Conservation (phyloP, 257 asterid species). For the Striga asiatica region DNA sequence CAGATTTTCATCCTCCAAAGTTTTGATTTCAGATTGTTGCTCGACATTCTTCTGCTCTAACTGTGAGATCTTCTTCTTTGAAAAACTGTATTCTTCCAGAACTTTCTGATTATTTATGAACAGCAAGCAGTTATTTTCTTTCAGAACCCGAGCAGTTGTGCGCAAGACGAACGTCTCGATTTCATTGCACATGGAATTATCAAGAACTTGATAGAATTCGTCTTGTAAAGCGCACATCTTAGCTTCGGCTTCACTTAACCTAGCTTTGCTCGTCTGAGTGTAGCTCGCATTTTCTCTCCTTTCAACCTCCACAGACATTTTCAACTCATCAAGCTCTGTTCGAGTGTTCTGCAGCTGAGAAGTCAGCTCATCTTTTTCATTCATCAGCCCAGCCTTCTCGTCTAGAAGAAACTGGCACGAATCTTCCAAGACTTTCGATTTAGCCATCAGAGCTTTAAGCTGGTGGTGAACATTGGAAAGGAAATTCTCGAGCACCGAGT, state of each 20-base stretch:
- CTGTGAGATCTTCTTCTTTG: constrained; percentile 31
- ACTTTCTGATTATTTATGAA: constrained; percentile 35
- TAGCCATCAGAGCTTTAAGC: constrained; percentile 51
- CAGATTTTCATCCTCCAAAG: constrained; percentile 60
- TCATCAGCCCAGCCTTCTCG: constrained; percentile 55
- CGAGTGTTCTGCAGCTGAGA: constrained; percentile 45
- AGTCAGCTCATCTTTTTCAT: constrained; percentile 48
- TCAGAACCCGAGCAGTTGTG: constrained; percentile 40
- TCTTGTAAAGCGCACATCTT: constrained; percentile 45
- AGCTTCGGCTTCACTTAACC: too few species aligned
- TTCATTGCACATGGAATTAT: constrained; percentile 44
- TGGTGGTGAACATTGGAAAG: constrained; percentile 55
- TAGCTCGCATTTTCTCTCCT: constrained; percentile 39
- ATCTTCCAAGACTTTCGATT: constrained; percentile 59
- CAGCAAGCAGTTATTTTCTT: constrained; percentile 38
- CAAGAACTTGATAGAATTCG: constrained; percentile 47
- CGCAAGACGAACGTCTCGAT: constrained; percentile 51
- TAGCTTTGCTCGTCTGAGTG: constrained; percentile 31
- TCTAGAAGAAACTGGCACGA: constrained; percentile 57
- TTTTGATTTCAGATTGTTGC: constrained; percentile 40
- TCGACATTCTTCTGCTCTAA: constrained; percentile 37
- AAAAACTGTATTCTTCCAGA: constrained; percentile 30
- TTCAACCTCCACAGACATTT: constrained; percentile 51
- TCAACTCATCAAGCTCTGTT: constrained; percentile 42
- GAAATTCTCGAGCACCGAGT: constrained; percentile 48